Evolutionary conservation across 805 yeast genomes (phyloP).

Genomic region (Saturnispora besseyi): DNA sequence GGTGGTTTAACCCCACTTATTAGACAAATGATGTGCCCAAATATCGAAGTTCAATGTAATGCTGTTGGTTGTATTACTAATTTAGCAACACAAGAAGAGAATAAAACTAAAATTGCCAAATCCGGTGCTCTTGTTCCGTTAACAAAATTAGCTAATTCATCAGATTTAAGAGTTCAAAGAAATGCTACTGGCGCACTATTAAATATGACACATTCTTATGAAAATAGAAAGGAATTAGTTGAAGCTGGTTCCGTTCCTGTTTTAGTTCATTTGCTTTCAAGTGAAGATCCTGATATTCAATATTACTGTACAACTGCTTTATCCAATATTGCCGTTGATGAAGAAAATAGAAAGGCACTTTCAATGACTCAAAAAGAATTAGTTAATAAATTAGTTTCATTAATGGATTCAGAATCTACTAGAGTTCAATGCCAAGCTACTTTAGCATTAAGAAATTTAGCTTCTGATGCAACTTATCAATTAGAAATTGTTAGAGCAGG

Average conservation of each 20-base stretch:
- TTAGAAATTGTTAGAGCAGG: constrained; percentile 92
- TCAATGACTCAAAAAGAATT: constrained; percentile 89
- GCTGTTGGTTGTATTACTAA: constrained; percentile 99
- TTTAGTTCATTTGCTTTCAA: constrained; percentile 73
- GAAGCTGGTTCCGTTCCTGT: constrained; percentile 98
- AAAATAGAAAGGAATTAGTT: constrained; percentile 91
- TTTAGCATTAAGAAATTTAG: constrained; percentile 87
- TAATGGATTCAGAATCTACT: constrained; percentile 90
- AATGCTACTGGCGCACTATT: constrained; percentile 97
- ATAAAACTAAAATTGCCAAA: constrained; percentile 90
- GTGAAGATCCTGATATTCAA: constrained; percentile 92
- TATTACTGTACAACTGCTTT: constrained; percentile 97
- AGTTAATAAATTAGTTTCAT: constrained; percentile 74
- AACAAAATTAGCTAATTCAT: constrained; percentile 88
- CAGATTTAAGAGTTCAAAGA: constrained; percentile 93
- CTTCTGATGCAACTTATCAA: constrained; percentile 93
- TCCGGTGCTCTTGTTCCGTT: constrained; percentile 93
- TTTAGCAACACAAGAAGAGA: constrained; percentile 95
- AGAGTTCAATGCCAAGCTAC: constrained; percentile 99
- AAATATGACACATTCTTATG: constrained; percentile 97
- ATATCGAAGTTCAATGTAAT: constrained; percentile 97
- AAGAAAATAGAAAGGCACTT: constrained; percentile 75
- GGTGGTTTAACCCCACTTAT: constrained; percentile 95
- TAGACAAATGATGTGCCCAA: constrained; percentile 94
- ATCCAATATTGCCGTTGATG: constrained; percentile 96